Evolutionary conservation across 495 filamentous ascomycete genomes (phyloP), one percentile per base, ranked within the genome.

Genomic region (Aspergillus kassunensis): DNA sequence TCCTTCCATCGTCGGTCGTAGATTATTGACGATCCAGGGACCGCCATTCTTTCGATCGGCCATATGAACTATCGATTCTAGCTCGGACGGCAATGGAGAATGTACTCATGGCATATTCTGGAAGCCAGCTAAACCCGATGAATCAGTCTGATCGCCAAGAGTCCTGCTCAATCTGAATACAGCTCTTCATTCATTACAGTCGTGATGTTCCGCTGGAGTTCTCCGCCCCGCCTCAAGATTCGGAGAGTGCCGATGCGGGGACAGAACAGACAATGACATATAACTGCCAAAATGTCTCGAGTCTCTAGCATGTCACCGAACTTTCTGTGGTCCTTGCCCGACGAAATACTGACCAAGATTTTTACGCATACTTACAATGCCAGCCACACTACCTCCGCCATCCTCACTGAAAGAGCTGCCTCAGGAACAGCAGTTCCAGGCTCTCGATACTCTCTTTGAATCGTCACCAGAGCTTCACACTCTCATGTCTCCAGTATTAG

Each of bases 371-470:
- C 24, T 9, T 27, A 49, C 37, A 25, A 61, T 55, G 58, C 24
- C 51, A 16, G 49, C 60, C 51, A 49, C 53, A 35, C 78, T 87
- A 29, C 84, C 84, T 24, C 49, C 73, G n/a, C 69, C 78, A 45
- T 60, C 68, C 20, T 61, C 57, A 5, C 64, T 90, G 31, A 69
- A 79, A 41, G 62, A 75, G 13, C 75, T 87, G 47, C 67, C 86
- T 11, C 74, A 80, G 16, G 65, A 75, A 23, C 68, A 80, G 30
- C 78, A 82, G 42, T 76, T 80, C 40, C 68, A 77, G 15, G 75
- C 88, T 43, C 85, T 96, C 43, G 88, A 95, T 69, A 75, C 78
- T 6, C 87, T 97, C 42, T 97, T 97, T 71, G 92, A 97, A 61
- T 86, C 92, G 12, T 90, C 84, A 13, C 67, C 80, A 8, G 80